Evolutionary conservation across 1,284 basidiomycete genomes (phyloP).

Genomic region (Hemileia vastatrix): DNA sequence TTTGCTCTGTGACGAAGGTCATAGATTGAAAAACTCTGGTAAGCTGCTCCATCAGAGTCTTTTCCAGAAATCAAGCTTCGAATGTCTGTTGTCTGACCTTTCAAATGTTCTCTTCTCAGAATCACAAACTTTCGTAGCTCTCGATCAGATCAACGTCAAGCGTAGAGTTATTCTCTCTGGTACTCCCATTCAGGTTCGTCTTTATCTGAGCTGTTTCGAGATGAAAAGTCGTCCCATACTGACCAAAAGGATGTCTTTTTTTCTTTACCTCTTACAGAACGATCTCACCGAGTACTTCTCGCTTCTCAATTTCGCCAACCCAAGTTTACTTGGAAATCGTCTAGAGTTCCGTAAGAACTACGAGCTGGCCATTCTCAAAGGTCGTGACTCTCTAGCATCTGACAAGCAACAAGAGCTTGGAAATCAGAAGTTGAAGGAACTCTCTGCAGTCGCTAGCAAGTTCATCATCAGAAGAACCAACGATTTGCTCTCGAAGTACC

Average conservation of each 20-base stretch:
- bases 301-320: conserved; percentile 90
- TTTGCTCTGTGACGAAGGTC: conserved; percentile 90
- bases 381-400: conserved; percentile 80
- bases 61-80: conserved; percentile 56
- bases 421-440: conserved; percentile 84
- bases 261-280: conserved; percentile 54
- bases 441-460: conserved; percentile 75
- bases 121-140: conserved; percentile 67
- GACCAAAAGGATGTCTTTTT: not conserved
- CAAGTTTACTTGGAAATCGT: conserved; percentile 82
- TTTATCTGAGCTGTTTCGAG: conserved; percentile 6
- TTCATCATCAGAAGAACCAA: conserved; percentile 97
- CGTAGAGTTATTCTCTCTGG: conserved; percentile 97
- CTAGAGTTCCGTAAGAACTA: conserved; percentile 93
- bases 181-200: conserved; percentile 74
- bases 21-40: conserved; percentile 93
- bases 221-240: not conserved
- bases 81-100: not conserved
- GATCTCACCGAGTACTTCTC: conserved; percentile 96
- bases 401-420: conserved; percentile 70
- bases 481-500: conserved; percentile 89
- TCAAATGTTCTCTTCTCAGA: conserved; percentile 16
- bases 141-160: conserved; percentile 74
- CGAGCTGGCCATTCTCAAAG: conserved; percentile 83
- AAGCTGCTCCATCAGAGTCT: conserved; percentile 28